Evolutionary conservation across 129 eudicot species (phyloP).

Genomic region (Pittosporum tobira): DNA sequence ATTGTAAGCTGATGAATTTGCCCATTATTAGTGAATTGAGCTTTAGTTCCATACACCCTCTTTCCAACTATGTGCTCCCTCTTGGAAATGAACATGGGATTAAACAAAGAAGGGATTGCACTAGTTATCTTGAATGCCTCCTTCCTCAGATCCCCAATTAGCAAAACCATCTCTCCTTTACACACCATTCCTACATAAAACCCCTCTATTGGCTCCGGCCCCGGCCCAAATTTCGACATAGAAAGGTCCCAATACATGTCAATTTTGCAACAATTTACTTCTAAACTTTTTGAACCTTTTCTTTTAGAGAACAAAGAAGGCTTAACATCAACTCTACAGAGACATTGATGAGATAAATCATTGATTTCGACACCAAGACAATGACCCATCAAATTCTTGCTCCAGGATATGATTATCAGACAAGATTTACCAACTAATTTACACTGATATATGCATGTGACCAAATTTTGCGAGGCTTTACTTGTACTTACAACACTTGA

Average conservation of each 20-base stretch:
- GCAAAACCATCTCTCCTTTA: constrained; percentile 44
- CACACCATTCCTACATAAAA: constrained; percentile 53
- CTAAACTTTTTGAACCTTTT: constrained; percentile 49
- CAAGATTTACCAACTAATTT: constrained; percentile 66
- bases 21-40: constrained; percentile 59
- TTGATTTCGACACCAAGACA: constrained; percentile 58
- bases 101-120: constrained; percentile 29
- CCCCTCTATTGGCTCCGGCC: constrained; percentile 74
- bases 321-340: constrained; percentile 61
- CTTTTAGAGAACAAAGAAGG: constrained; percentile 60
- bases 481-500: constrained; percentile 31
- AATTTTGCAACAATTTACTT: constrained; percentile 44
- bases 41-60: constrained; percentile 48
- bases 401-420: constrained; percentile 53
- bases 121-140: constrained; percentile 54
- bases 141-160: constrained; percentile 73
- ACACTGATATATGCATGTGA: constrained; percentile 51
- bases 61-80: constrained; percentile 69
- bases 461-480: constrained; percentile 60
- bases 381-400: constrained; percentile 76
- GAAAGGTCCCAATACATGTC: constrained; percentile 75
- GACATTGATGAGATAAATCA: constrained; percentile 45
- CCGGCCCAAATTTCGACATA: constrained; percentile 55
- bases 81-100: constrained; percentile 39
- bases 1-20: constrained; percentile 51